Base-by-base conservation (phyloP, 75 land plant species). In the Gnetum montanum region DNA sequence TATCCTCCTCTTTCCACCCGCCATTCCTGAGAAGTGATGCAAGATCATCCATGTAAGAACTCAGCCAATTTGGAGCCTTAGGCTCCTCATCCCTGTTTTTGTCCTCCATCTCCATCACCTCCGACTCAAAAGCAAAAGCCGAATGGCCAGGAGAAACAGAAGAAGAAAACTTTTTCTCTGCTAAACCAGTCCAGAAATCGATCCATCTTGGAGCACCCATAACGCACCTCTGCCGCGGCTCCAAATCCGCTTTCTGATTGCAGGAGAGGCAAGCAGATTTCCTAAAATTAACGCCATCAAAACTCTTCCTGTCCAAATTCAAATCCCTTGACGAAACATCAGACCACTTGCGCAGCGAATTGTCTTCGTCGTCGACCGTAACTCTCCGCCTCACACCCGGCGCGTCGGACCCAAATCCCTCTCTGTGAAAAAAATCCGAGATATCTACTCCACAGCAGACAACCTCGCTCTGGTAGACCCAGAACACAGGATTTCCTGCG, bases 121-220 rank as follows among this genome's bases (percentile, higher is more conserved):
- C 15, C 59, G 24, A 8, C 45, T 30, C 52, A 34, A 46, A 1
- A 7, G 12, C 8, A 7, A 22, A 22, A 20, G 23, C 3, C 8
- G 25, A 46, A 46, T 18, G 26, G 0, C 48, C 26, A 20, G 48
- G 8, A 46, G 25, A 46, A 46, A 8, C 8, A 23, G 23, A 46
- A 6, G 43, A 41, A 18, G 43, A 41, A 18, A 18, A 41, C 25
- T 73, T 59, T 34, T 71, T 75, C 8, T 70, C 62, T 8, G 76
- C 81, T n/a, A 83, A 65, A 20, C 84, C 94, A 53, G 78, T 81
- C 94, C 94, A 88, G 65, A 88, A 84, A 61, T 88, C 94, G 8
- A 88, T 76, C 72, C 88, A 77, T 15, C 94, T 59, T 15, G 77
- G 23, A 46, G 23, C 48, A 0, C 19, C 25, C 18, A 16, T 3